phyloP scores from a whole-genome alignment of 805 yeast species.

The Teunomyces lycoperdinae region DNA sequence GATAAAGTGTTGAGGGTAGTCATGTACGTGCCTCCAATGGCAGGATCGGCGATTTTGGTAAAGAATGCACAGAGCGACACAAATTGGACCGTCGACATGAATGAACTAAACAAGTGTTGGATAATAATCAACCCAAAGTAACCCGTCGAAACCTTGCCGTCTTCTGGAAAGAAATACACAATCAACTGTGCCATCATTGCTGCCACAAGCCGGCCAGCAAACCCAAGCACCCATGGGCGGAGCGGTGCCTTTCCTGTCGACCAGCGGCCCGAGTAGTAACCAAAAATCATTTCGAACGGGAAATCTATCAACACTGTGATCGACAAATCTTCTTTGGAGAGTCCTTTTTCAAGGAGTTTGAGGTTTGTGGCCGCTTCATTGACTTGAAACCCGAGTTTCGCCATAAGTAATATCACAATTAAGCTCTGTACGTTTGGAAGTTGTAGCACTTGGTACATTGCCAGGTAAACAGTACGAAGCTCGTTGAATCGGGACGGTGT shows the following conservation, averaged over 20 bases:
- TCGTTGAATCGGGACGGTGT: constrained; percentile 14
- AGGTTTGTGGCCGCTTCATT: constrained; percentile 95
- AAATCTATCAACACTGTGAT: constrained; percentile 90
- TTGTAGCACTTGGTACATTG: constrained; percentile 68
- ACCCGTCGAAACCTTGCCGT: constrained; percentile 42
- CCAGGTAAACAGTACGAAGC: constrained; percentile 54
- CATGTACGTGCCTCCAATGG: constrained; percentile 97
- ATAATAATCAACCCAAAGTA: constrained; percentile 72
- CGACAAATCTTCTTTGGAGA: constrained; percentile 90
- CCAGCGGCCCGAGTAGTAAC: constrained; percentile 95
- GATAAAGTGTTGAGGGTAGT: constrained; percentile 89
- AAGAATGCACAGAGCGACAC: constrained; percentile 94
- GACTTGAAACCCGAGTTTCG: constrained; percentile 92
- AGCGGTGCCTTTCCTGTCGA: constrained; percentile 75
- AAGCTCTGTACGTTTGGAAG: constrained; percentile 71
- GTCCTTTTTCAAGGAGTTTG: constrained; percentile 85
- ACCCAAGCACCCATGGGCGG: constrained; percentile 88
- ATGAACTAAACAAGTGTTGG: constrained; percentile 82
- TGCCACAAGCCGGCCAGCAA: constrained; percentile 72
- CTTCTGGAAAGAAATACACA: constrained; percentile 67
- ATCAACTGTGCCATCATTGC: constrained; percentile 74
- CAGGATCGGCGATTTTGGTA: constrained; percentile 91
- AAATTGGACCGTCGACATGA: constrained; percentile 93
- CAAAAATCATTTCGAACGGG: constrained; percentile 93
- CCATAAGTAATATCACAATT: constrained; percentile 68